Evolutionary conservation across 805 yeast species (phyloP).

Genomic region (Candida vartiovaarae): DNA sequence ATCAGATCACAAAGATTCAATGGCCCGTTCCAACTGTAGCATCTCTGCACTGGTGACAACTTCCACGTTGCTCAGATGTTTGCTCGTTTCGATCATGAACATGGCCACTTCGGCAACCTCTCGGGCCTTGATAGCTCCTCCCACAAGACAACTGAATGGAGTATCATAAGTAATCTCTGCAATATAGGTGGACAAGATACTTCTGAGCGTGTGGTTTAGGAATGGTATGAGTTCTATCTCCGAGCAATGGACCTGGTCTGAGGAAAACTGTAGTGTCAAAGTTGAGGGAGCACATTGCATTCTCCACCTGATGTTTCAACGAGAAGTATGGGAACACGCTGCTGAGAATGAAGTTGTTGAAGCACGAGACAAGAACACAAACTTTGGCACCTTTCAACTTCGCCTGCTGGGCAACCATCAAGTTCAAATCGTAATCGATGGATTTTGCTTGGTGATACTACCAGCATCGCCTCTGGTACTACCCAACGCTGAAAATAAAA

Average conservation of each 20-base stretch:
- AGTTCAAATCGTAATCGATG: conserved; percentile 67
- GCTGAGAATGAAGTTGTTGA: conserved; percentile 42
- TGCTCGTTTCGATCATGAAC: conserved; percentile 10
- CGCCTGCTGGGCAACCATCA: conserved; percentile 60
- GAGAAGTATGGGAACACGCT: conserved; percentile 51
- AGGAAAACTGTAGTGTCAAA: conserved; percentile 66
- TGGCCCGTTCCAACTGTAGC: neutral
- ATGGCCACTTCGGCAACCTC: conserved; percentile 15
- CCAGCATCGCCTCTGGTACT: conserved; percentile 69
- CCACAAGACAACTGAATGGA: conserved; percentile 7
- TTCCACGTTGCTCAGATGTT: neutral
- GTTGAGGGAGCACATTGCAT: conserved; percentile 47
- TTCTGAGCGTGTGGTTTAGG: conserved; percentile 4
- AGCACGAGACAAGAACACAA: conserved; percentile 56
- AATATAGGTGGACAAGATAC: conserved; percentile 8
- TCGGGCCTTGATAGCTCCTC: conserved; percentile 12
- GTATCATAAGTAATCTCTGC: conserved; percentile 13
- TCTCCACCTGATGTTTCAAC: conserved; percentile 68
- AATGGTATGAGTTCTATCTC: conserved; percentile 10
- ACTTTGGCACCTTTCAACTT: conserved; percentile 55
- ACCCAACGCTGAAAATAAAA: conserved; percentile 60
- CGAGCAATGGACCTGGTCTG: conserved; percentile 60
- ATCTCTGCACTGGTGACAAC: conserved; percentile 5
- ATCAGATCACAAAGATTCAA: neutral
- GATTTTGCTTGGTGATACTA: conserved; percentile 53